Evolutionary conservation across 805 yeast genomes (phyloP), one percentile per base, ranked within the genome.

Genomic region (Schizosaccharomyces japonicus): DNA sequence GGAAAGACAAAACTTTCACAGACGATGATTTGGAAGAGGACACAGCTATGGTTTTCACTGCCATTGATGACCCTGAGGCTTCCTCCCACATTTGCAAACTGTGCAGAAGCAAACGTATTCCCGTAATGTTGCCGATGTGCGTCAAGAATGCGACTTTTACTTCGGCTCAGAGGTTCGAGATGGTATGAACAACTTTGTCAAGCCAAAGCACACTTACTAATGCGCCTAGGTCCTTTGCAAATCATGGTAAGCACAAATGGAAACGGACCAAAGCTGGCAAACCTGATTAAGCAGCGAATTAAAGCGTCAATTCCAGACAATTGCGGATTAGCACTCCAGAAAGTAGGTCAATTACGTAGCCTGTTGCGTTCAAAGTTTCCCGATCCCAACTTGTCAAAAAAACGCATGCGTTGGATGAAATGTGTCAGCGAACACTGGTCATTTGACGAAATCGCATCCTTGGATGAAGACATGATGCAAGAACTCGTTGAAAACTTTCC

Each of bases 181-280:
- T 52, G n/a, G n/a, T n/a, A n/a, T n/a, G n/a, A n/a, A n/a, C n/a
- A n/a, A n/a, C n/a, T n/a, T n/a, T n/a, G n/a, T n/a, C n/a, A n/a
- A n/a, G n/a, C n/a, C n/a, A n/a, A n/a, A n/a, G n/a, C n/a, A n/a
- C n/a, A n/a, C n/a, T n/a, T n/a, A n/a, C n/a, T n/a, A n/a, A n/a
- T n/a, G n/a, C n/a, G n/a, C n/a, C n/a, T n/a, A n/a, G 90, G 85
- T 13, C 72, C 75, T 13, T 63, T 81, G 46, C 90, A 80, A 57
- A 68, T 81, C 33, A 76, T 81, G 85, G 78, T 81, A 11, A 73
- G 82, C 34, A 80, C 93, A 10, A 80, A 80, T 58, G 92, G 93
- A 3, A 72, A 75, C 54, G 77, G 85, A 1, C 94, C 94, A 0
- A 62, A 90, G 48, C 68, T 81, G 54, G 77, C 83, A 47, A 69